These are phyloP conservation scores for Ogataea henricii DNA, from an alignment of 805 yeast species.

Conservation along the genomic window DNA sequence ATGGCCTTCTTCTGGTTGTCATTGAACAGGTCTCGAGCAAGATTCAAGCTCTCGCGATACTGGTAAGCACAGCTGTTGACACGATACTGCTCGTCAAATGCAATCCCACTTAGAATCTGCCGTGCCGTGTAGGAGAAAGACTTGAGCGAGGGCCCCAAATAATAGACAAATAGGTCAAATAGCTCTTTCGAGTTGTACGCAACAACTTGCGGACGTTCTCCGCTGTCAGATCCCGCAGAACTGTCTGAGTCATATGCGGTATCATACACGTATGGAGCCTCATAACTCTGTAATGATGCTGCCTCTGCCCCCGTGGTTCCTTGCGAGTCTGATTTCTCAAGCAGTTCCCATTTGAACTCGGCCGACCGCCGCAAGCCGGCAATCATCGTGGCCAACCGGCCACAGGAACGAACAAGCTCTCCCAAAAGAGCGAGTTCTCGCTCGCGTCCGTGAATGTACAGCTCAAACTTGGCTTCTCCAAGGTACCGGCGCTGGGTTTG, in stretches of 20 bases:
- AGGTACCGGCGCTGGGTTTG: conserved; percentile 41
- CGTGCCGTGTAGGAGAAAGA: conserved; percentile 65
- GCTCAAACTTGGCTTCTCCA: conserved; percentile 66
- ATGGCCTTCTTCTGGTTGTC: conserved; percentile 59
- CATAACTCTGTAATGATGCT: conserved; percentile 16
- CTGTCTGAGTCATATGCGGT: background rate
- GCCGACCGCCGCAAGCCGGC: conserved; percentile 71
- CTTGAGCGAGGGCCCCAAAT: conserved; percentile 72
- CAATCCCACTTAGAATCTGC: conserved; percentile 59
- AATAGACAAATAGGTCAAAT: conserved; percentile 64
- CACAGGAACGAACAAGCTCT: conserved; percentile 52
- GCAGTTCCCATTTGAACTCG: conserved; percentile 62
- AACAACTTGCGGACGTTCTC: conserved; percentile 21
- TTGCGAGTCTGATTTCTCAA: conserved; percentile 43
- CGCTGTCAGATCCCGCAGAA: background rate
- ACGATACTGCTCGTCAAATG: conserved; percentile 46
- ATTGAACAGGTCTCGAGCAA: conserved; percentile 58
- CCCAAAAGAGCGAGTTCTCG: conserved; percentile 48
- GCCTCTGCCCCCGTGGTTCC: conserved; percentile 8
- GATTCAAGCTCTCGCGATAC: conserved; percentile 46
- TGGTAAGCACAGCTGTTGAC: conserved; percentile 44
- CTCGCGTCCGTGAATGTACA: conserved; percentile 55
- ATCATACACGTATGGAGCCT: conserved; percentile 16
- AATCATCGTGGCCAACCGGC: conserved; percentile 53
- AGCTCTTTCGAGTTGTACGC: conserved; percentile 44